These are phyloP conservation scores for Arthroderma sp. DNA, from an alignment of 2,329 filamentous ascomycete species.

Conservation along the genomic window DNA sequence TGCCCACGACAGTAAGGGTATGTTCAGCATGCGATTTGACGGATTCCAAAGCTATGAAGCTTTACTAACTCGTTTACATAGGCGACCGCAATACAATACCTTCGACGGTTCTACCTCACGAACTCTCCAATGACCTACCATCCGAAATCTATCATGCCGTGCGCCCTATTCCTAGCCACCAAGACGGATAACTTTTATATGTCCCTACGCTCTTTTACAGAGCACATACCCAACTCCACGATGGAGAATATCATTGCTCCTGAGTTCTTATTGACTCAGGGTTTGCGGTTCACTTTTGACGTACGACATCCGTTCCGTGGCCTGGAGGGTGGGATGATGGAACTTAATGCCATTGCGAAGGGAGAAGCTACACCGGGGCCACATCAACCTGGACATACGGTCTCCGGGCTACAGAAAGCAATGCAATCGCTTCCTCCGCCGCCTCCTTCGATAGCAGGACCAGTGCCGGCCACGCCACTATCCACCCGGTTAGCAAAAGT, in stretches of 20 bases:
- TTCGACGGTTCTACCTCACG: slow-evolving; percentile 88
- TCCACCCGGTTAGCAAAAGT: slow-evolving; percentile 46
- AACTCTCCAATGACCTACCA: slow-evolving; percentile 96
- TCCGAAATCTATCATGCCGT: slow-evolving; percentile 76
- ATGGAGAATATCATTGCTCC: slow-evolving; percentile 76
- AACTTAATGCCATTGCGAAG: slow-evolving; percentile 57
- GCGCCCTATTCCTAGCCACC: slow-evolving; percentile 80
- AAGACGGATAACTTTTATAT: slow-evolving; percentile 83
- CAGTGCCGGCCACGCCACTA: slow-evolving; percentile 20
- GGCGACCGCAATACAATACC: slow-evolving; percentile 76
- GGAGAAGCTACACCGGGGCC: slow-evolving; percentile 39
- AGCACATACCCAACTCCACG: slow-evolving; percentile 57
- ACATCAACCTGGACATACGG: slow-evolving; percentile 22
- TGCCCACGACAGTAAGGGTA: slow-evolving; percentile 51
- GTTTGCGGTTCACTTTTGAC: slow-evolving; percentile 84
- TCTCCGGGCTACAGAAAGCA: slow-evolving; percentile 22
- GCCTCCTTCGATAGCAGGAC: slow-evolving; percentile 30
- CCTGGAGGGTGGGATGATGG: slow-evolving; percentile 74
- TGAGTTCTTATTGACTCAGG: slow-evolving; percentile 86
- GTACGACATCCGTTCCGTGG: slow-evolving; percentile 82
- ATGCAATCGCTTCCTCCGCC: slow-evolving; percentile 24
- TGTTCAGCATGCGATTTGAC: slow-evolving; percentile 30
- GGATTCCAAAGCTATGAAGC: not conserved
- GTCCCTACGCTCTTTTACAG: slow-evolving; percentile 53
- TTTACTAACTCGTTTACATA: slow-evolving; percentile 32